Conservation (phyloP, 805 yeast genomes). For the Barnettozyma wickerhamii region DNA sequence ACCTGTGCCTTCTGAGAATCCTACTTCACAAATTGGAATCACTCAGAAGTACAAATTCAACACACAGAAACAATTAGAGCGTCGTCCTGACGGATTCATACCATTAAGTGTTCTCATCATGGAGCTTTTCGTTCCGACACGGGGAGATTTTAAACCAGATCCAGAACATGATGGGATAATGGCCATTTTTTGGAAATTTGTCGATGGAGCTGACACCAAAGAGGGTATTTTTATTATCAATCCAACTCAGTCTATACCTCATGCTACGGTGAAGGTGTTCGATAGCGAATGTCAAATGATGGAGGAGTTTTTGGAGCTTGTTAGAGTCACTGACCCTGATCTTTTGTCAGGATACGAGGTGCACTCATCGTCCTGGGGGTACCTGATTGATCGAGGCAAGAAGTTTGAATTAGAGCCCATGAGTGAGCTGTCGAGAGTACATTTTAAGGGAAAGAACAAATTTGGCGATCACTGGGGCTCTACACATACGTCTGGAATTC, state of each 20-base stretch:
- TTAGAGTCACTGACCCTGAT: constrained; percentile 77
- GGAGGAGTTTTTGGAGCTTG: constrained; percentile 46
- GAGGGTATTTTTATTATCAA: constrained; percentile 36
- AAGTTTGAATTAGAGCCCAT: constrained; percentile 48
- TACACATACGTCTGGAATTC: constrained; percentile 67
- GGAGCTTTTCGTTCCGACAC: constrained; percentile 63
- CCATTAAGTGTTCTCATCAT: constrained; percentile 54
- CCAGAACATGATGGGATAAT: constrained; percentile 56
- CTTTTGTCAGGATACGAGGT: constrained; percentile 83
- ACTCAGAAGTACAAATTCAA: constrained; percentile 38
- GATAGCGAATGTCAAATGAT: constrained; percentile 58
- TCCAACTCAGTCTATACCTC: constrained; percentile 9
- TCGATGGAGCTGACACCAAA: constrained; percentile 35
- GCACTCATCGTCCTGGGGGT: constrained; percentile 86
- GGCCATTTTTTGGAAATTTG: constrained; percentile 61
- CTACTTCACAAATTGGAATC: constrained; percentile 49
- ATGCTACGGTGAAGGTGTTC: constrained; percentile 26
- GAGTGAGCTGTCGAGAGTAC: constrained; percentile 59
- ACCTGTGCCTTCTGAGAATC: constrained; percentile 1
- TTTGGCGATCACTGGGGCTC: constrained; percentile 75
- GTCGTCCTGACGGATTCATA: constrained; percentile 38
- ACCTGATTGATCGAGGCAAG: constrained; percentile 61
- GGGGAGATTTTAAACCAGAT: constrained; percentile 53
- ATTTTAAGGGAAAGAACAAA: constrained; percentile 43
- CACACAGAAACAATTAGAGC: constrained; percentile 29